Base-by-base conservation (phyloP, 179 eudicot genomes). In the Camellia oleifera region DNA sequence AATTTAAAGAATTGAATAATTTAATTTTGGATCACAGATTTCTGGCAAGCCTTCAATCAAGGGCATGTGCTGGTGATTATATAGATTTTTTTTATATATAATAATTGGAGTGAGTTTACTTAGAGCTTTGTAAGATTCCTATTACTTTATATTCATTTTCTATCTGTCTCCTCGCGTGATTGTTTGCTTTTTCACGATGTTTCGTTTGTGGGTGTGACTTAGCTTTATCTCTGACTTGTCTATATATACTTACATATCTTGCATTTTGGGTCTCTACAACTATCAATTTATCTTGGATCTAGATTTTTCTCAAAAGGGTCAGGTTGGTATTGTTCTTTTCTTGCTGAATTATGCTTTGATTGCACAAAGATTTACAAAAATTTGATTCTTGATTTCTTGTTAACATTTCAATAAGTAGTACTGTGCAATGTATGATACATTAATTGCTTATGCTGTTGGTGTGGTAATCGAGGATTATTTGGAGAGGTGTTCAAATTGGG, bases 161-260 rank as follows among this genome's bases (percentile, higher is more conserved):
- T 68, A 57, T 42, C 75, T 57, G 74, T 53, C 63, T 3, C 32
- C 77, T 66, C 50, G 80, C 80, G 75, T 69, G 81, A 78, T 78
- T 78, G 53, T 42, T 52, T 40, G 74, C 11, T 68, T 56, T 2
- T 67, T 54, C 80, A 54, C 80, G 80, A 68, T 77, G 64, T 66
- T 66, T 77, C 14, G 62, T 20, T 64, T 77, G 11, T 7, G 7
- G 52, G 7, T 77, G 26, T 73, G 52, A 13, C 8, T 54, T 46
- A 77, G 32, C 15, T 48, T 4, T 48, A 48, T 48, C 52, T 48
- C 52, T 48, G 52, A 48, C 52, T 48, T 13, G 52, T 48, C 52
- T 11, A 4, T 11, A 13, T 5, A 4, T 17, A 15, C 0, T 2
- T 66, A 14, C 42, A 26, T 52, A 4, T 53, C 32, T 1, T 77